These are phyloP conservation scores for Saccharum spontaneum DNA, from an alignment of 176 grass and related monocot species.

Conservation along the genomic window DNA sequence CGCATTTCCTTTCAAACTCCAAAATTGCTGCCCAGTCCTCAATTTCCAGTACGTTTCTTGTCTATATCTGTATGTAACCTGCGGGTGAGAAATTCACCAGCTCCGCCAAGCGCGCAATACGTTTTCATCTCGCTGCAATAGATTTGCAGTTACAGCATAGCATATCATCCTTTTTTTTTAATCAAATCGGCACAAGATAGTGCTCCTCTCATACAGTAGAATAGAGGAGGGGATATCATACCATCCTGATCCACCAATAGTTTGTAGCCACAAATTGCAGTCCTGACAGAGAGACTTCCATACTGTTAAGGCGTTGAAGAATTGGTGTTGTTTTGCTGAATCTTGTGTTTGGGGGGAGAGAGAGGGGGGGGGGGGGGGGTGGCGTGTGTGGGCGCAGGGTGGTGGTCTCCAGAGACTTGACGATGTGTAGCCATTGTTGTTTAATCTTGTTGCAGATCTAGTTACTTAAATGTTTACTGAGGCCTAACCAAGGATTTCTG, in stretches of 20 bases:
- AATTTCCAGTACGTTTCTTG: too few species aligned
- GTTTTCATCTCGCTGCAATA: too few species aligned
- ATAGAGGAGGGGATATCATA: not conserved
- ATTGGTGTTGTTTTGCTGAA: not conserved
- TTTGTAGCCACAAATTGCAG: slow-evolving; percentile 26
- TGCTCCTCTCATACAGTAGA: too few species aligned
- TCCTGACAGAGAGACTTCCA: slow-evolving; percentile 13
- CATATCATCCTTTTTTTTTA: too few species aligned
- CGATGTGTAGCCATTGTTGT: not conserved
- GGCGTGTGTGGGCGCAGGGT: too few species aligned
- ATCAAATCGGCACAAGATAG: too few species aligned
- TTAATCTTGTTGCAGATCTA: not conserved
- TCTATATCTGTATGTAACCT: too few species aligned
- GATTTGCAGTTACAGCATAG: slow-evolving; percentile 18
- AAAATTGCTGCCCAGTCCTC: too few species aligned
- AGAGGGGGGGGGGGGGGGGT: too few species aligned
- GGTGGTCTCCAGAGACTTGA: not conserved
- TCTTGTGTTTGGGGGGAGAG: not conserved
- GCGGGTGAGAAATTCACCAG: too few species aligned
- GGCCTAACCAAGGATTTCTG: not conserved
- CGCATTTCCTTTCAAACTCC: too few species aligned
- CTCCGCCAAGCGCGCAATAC: too few species aligned
- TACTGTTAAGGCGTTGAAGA: not conserved
- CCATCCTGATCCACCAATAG: not conserved
- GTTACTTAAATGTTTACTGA: not conserved